phyloP scores from a whole-genome alignment of 352 stramenopile genomes.

The Phytophthora fragariaefolia region DNA sequence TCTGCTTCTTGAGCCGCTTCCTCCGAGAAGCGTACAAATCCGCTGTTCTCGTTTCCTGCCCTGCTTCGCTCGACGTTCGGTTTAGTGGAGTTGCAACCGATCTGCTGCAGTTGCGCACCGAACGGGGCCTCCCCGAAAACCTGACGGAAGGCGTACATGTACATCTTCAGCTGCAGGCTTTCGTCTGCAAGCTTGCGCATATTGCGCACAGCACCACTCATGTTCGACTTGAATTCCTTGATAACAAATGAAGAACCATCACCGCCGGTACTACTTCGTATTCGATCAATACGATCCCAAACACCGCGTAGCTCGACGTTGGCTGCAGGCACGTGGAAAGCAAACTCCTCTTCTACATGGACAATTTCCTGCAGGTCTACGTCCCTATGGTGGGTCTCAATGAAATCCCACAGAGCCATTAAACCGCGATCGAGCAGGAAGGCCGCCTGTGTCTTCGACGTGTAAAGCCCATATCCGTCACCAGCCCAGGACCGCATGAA shows the following conservation, averaged over 20 bases:
- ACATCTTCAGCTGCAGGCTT: slow-evolving; percentile 87
- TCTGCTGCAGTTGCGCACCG: slow-evolving; percentile 67
- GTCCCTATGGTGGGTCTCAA: slow-evolving; percentile 40
- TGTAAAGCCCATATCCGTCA: slow-evolving; percentile 50
- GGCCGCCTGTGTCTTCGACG: slow-evolving; percentile 39
- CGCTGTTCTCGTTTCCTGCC: slow-evolving; percentile 25
- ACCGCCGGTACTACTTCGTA: slow-evolving; percentile 5
- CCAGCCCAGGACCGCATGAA: slow-evolving; percentile 37
- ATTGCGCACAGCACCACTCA: slow-evolving; percentile 56
- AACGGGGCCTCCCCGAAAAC: slow-evolving; percentile 59
- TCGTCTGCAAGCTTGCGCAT: slow-evolving; percentile 57
- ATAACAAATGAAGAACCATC: slow-evolving; percentile 48
- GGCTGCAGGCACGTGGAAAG: slow-evolving; percentile 50
- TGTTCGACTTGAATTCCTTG: slow-evolving; percentile 88
- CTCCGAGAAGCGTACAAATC: slow-evolving; percentile 51
- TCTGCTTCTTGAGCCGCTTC: slow-evolving; percentile 44
- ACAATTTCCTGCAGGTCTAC: slow-evolving; percentile 42
- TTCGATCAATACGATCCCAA: slow-evolving; percentile 78
- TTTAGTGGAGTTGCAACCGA: slow-evolving; percentile 40
- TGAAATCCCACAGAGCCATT: slow-evolving; percentile 53
- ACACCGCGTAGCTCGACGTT: slow-evolving; percentile 70
- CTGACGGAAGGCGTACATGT: slow-evolving; percentile 78
- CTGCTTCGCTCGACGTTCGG: slow-evolving; percentile 14
- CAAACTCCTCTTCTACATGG: slow-evolving; percentile 71
- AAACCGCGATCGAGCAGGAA: slow-evolving; percentile 47